Base-by-base conservation (phyloP, 2,329 filamentous ascomycete genomes). In the Penicillium sp. region DNA sequence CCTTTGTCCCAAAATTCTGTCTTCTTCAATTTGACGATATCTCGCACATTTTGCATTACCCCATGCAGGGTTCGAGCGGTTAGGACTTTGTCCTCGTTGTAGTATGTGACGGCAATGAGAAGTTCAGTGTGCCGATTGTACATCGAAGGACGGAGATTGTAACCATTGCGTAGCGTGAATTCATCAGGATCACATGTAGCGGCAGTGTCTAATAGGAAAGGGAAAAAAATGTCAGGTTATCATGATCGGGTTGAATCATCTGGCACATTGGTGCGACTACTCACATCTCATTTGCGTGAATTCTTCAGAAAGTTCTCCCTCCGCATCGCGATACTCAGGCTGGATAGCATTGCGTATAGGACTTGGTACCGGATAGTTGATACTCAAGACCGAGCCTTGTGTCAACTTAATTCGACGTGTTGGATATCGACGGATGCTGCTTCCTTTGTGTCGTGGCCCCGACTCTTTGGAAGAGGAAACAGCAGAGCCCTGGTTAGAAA, bases 1-100 rank as follows among this genome's bases (percentile, higher is more conserved):
- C 93, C 93, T 80, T 95, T 94, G 80, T 96, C 96, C 93, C 93
- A 97, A 81, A 97, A 97, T 67, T 93, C 92, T 25, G 93, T 96
- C 80, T 94, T 96, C 80, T 97, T 97, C 62, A 97, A 83, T 78
- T 96, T 96, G 71, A 96, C 93, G 73, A 97, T 97, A 71, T 97
- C 93, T 61, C 92, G 88, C 69, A 97, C 93, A 76, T 97, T 97
- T 76, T 96, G 91, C 93, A 97, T 97, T 51, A 96, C 91, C 80
- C 93, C 91, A 76, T 97, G 93, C 56, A 97, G 82, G 1, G 93
- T 97, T 78, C 93, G 86, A 53, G 93, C 84, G 33, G 93, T 89
- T 63, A 97, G 82, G 31, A 90, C 86, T 82, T 97, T 97, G 81
- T 97, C 93, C 82, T 97, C 93, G 79, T 97, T 97, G 83, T 97